phyloP scores from a whole-genome alignment of 2,329 filamentous ascomycete species.

The Monilinia laxa region DNA sequence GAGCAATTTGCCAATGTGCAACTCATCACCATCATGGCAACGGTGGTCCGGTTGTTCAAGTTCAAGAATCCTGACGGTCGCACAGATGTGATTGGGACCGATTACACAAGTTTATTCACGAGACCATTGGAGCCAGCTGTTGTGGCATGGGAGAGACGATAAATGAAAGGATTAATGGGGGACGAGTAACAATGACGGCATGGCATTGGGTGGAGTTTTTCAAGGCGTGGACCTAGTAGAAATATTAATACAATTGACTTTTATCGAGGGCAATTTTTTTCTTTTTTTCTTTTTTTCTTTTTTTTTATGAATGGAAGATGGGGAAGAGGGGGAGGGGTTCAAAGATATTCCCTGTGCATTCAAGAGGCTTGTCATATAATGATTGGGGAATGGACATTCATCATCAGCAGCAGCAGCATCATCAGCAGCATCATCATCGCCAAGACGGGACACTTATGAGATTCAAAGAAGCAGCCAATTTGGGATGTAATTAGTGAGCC shows the following conservation, averaged over 20 bases:
- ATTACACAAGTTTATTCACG: slow-evolving; percentile 71
- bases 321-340: too few relatives aligned
- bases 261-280: background rate
- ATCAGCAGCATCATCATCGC: too few relatives aligned
- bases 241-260: slow-evolving; percentile 15
- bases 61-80: slow-evolving; percentile 73
- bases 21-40: slow-evolving; percentile 79
- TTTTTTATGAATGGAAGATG: too few relatives aligned
- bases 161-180: slow-evolving; percentile 34
- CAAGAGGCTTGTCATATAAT: too few relatives aligned
- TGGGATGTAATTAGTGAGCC: too few relatives aligned
- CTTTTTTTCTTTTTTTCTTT: background rate
- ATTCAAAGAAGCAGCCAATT: too few relatives aligned
- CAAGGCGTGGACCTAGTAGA: slow-evolving; percentile 1
- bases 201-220: slow-evolving; percentile 6
- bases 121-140: slow-evolving; percentile 68
- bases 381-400: too few relatives aligned
- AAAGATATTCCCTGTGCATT: too few relatives aligned
- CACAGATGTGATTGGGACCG: slow-evolving; percentile 64
- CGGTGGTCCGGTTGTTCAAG: slow-evolving; percentile 76
- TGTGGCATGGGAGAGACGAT: slow-evolving; percentile 73
- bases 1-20: slow-evolving; percentile 96
- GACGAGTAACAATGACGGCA: background rate
- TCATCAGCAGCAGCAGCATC: too few relatives aligned
- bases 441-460: too few relatives aligned